Evolutionary conservation across 2,329 filamentous ascomycete species (phyloP), one percentile per base, ranked within the genome.

Genomic region (Pseudogymnoascus sp.): DNA sequence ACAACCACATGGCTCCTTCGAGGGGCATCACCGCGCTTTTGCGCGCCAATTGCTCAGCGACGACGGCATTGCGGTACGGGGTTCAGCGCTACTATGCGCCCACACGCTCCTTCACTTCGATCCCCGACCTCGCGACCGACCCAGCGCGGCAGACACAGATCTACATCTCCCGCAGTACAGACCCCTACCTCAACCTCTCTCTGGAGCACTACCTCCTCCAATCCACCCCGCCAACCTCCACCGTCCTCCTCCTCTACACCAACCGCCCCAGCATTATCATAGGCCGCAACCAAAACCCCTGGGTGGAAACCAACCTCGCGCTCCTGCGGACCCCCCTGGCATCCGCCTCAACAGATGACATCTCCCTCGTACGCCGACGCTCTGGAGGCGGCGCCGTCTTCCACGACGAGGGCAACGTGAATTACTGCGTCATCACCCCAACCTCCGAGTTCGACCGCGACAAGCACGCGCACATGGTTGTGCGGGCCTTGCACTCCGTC

Each of bases 281-380:
- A 67, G 94, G 94, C 43, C 86, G 94, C 63, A 99, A 99, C 73
- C 94, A 99, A 77, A 99, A 99, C 73, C 94, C 94, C 60, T 99
- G 93, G 94, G 81, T 90, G 7, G 94, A 99, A 77, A 86, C 90
- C 64, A 90, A 96, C 71, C 80, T 97, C 7, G 76, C 76, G 38
- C 78, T 84, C 1, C 77, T 96, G 7, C 69, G 65, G 43, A 64
- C 22, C 60, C 9, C 28, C 50, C 14, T 57, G 35, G 63, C 12
- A 58, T 61, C 59, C 64, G 67, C 59, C 67, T 67, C 63, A 41
- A 50, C 68, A 63, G 64, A 65, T 63, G 14, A 71, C 57, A 74
- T 84, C 37, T 68, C 80, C 62, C 84, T 96, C 11, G 90, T 99
- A 4, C 86, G 94, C 11, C 84, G 94, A 16, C 85, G 93, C 58